Base-by-base conservation (phyloP, 371 early-diverging fungal genomes). In the Choanephora cucurbitarum region DNA sequence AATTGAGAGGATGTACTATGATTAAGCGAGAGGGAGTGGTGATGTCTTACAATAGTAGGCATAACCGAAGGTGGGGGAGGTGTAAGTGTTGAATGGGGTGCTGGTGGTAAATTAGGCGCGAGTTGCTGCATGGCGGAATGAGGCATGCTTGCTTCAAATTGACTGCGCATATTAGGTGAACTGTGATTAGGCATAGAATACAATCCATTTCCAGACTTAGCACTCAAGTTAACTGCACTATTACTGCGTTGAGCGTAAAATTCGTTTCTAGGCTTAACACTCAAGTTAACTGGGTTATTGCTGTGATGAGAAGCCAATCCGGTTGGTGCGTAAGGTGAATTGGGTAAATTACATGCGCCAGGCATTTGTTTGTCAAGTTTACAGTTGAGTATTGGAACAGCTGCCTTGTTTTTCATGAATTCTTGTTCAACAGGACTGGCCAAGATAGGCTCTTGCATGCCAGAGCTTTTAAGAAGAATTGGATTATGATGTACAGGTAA, bases 51-150 rank as follows among this genome's bases (percentile, higher is more conserved):
- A 11, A 42, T 48, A 45, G 34, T 15, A 40, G 49, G 43, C 8
- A 40, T 46, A 49, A 49, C 15, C 18, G 57, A 56, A 22, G 57
- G 57, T 14, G 57, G 49, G 34, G 7, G 33, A 17, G 46, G 52
- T 15, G 6, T 39, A 9, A 33, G 10, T 21, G 34, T 5, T 49
- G 49, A 50, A 23, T 13, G 14, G 48, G 34, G 19, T 24, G 34
- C n/a, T 39, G n/a, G 10, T 21, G 34, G 5, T 49, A 39, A 50
- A 23, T 13, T 6, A 33, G 34, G 19, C 23, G 34, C n/a, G 23
- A 22, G 31, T 18, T 33, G 47, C 18, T 46, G 55, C 1, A 47
- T 46, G 13, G 46, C 17, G 18, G 14, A 11, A 11, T 6, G 14
- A 14, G 37, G 4, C 37, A 13, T 37, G 9, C 10, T 11, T 37